phyloP scores from a whole-genome alignment of 768 basidiomycete species.

The Galerina marginata region DNA sequence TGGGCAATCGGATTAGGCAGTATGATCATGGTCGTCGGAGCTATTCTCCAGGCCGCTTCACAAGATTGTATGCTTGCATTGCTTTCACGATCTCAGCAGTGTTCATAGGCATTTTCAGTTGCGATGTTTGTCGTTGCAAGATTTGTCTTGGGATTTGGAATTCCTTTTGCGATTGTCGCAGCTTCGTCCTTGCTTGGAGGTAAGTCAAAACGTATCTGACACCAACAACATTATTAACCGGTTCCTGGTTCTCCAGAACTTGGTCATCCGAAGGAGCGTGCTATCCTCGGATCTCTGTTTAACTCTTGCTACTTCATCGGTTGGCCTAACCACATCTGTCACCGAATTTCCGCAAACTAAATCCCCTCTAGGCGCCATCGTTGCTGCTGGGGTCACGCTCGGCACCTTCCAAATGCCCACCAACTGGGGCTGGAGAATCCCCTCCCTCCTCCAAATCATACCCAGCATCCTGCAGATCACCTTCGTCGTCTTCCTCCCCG shows the following conservation, averaged over 20 bases:
- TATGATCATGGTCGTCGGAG: slow-evolving; percentile 53
- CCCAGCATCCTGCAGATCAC: slow-evolving; percentile 58
- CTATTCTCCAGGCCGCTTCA: slow-evolving; percentile 48
- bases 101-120: slow-evolving; percentile 36
- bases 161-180: slow-evolving; percentile 65
- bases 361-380: slow-evolving; percentile 49
- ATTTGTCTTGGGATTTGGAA: slow-evolving; percentile 61
- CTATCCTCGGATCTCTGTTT: slow-evolving; percentile 65
- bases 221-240: neutral
- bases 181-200: slow-evolving; percentile 70
- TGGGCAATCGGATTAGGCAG: slow-evolving; percentile 58
- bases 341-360: neutral
- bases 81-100: neutral
- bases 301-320: slow-evolving; percentile 69
- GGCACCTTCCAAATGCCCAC: slow-evolving; percentile 64
- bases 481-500: slow-evolving; percentile 65
- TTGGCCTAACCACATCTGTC: slow-evolving; percentile 11
- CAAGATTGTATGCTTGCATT: slow-evolving; percentile 47
- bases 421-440: slow-evolving; percentile 76
- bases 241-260: slow-evolving; percentile 45
- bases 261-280: slow-evolving; percentile 73
- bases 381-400: slow-evolving; percentile 64
- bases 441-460: slow-evolving; percentile 60
- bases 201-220: slow-evolving; percentile 13
- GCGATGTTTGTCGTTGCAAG: slow-evolving; percentile 65